Percentiles rank a stretch among this genome's conserved stretches.
These are phyloP conservation scores for Punctularia strigosozonata DNA, from an alignment of 768 basidiomycete genomes.

Conservation along the genomic window DNA sequence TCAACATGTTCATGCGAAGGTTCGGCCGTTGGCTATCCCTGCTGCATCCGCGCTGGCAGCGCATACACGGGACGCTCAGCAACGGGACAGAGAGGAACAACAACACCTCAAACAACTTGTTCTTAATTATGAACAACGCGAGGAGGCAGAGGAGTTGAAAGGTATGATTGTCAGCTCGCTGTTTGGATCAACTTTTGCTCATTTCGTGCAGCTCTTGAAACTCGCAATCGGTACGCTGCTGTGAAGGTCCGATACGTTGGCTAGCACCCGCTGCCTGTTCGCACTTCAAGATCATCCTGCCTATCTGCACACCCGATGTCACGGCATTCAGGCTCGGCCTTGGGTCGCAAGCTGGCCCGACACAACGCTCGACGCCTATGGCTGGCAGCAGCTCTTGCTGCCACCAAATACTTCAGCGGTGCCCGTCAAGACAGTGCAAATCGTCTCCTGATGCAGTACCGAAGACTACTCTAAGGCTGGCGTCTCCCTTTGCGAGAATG, in stretches of 20 bases:
- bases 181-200: neutral
- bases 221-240: constrained; percentile 50
- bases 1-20: constrained; percentile 32
- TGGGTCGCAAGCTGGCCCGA: no score
- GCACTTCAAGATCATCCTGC: no score
- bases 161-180: constrained; percentile 24
- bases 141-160: constrained; percentile 76
- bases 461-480: no score
- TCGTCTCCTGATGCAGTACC: no score
- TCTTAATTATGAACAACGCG: constrained; percentile 81
- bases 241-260: constrained; percentile 74
- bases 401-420: no score
- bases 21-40: constrained; percentile 83
- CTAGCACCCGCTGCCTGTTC: constrained; percentile 20
- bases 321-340: no score
- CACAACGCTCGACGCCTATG: no score
- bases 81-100: constrained; percentile 92
- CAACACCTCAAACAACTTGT: constrained; percentile 95
- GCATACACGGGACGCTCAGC: constrained; percentile 83
- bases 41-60: constrained; percentile 79
- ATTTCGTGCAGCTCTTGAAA: constrained; percentile 43
- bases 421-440: no score
- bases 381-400: no score
- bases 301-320: no score
- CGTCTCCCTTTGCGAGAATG: no score